A percentile compares a stretch with the other conserved stretches of the same genome.
Evolutionary conservation across 345 rosid species (phyloP).

Genomic region (Durio zibethinus): DNA sequence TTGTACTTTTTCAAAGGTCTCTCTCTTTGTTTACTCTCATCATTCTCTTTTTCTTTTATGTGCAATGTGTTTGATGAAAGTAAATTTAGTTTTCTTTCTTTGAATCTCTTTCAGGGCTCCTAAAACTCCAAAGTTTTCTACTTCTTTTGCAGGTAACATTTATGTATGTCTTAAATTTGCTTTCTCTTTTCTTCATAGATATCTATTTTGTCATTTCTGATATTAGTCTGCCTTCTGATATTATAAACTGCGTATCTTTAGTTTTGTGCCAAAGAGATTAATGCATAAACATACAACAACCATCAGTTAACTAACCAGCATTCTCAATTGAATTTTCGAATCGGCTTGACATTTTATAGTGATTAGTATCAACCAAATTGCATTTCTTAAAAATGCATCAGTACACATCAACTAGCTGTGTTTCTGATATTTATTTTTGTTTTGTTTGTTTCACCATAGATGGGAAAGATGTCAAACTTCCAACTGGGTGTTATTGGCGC

Average conservation of each 20-base stretch:
- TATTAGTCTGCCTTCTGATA: not conserved
- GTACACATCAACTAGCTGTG: not conserved
- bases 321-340: not conserved
- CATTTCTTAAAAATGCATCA: not conserved
- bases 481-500: constrained; percentile 93
- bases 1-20: not conserved
- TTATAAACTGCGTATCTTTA: not conserved
- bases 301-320: not conserved
- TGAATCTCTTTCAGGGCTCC: constrained; percentile 21
- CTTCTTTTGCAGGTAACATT: constrained; percentile 17
- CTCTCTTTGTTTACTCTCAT: not conserved
- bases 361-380: not conserved
- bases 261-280: not conserved
- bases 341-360: not conserved
- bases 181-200: not conserved
- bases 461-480: constrained; percentile 87
- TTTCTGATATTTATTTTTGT: not conserved
- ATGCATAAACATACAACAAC: not conserved
- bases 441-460: constrained; percentile 19
- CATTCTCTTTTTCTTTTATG: not conserved
- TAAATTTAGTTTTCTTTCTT: not conserved
- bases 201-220: not conserved
- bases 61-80: not conserved
- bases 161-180: not conserved
- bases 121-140: constrained; percentile 14